Conservation (phyloP, 768 basidiomycete species). For the Guyanaporus albipodus region DNA sequence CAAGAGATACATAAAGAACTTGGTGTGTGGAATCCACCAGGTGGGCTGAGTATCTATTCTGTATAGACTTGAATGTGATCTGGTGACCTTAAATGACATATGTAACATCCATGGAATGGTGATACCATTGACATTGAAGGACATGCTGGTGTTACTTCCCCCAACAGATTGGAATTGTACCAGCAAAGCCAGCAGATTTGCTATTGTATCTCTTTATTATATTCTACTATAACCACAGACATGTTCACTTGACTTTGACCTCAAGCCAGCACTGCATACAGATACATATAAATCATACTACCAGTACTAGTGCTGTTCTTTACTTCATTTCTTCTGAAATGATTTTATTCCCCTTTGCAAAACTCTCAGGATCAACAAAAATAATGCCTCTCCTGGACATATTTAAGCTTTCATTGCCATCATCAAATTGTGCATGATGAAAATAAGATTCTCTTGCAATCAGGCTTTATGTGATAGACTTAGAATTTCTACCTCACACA, state of each 20-base stretch:
- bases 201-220: too few relatives aligned
- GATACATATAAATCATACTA: too few relatives aligned
- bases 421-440: neutral
- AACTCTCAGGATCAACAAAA: slow-evolving; percentile 3
- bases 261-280: too few relatives aligned
- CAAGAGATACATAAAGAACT: slow-evolving; percentile 82
- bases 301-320: too few relatives aligned
- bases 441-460: slow-evolving; percentile 30
- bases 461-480: slow-evolving; percentile 7
- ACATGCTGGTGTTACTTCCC: too few relatives aligned
- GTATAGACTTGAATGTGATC: neutral
- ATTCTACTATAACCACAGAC: too few relatives aligned
- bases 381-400: neutral
- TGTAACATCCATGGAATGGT: too few relatives aligned
- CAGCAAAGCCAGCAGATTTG: too few relatives aligned
- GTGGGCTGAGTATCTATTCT: slow-evolving; percentile 19
- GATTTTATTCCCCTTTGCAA: slow-evolving; percentile 6
- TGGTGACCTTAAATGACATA: too few relatives aligned
- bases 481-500: neutral
- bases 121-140: neutral
- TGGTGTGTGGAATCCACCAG: slow-evolving; percentile 80
- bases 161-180: too few relatives aligned
- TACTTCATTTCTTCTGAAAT: neutral
- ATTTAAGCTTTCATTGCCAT: neutral
- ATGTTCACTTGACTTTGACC: too few relatives aligned